Evolutionary conservation across 805 yeast genomes (phyloP).

Genomic region (Yarrowia divulgata): DNA sequence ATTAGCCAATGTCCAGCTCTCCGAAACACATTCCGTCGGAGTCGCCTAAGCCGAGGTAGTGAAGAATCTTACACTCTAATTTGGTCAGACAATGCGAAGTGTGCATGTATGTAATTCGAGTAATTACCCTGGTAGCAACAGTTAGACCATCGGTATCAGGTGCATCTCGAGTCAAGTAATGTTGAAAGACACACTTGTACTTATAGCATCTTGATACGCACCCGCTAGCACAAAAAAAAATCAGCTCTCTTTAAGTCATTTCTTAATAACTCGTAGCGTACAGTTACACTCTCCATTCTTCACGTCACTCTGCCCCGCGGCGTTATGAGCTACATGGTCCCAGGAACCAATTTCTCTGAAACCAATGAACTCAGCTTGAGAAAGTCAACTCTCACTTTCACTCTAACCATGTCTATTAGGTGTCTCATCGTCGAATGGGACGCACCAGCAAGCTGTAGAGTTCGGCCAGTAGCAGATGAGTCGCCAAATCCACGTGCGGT

Average conservation of each 20-base stretch:
- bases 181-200: too few relatives aligned
- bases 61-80: neutral
- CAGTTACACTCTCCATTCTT: neutral
- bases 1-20: neutral
- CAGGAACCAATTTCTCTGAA: slow-evolving; percentile 8
- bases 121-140: too few relatives aligned
- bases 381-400: neutral
- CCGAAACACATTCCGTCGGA: slow-evolving; percentile 12
- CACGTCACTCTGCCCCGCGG: neutral
- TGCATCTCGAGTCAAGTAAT: too few relatives aligned
- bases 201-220: too few relatives aligned
- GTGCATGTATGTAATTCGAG: too few relatives aligned
- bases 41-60: neutral
- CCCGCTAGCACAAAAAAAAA: too few relatives aligned
- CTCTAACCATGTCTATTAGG: neutral
- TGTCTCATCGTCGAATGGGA: neutral
- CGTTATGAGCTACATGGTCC: neutral
- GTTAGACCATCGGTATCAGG: too few relatives aligned
- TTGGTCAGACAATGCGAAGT: neutral
- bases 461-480: neutral
- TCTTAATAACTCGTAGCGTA: too few relatives aligned
- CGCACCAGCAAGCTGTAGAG: slow-evolving; percentile 1
- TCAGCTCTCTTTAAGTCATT: too few relatives aligned
- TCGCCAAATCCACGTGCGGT: slow-evolving; percentile 1
- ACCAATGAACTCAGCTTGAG: neutral